A percentile compares a stretch with the other conserved stretches of the same genome.
phyloP scores from a whole-genome alignment of 352 stramenopile species.

The Pythium utonaiense region DNA sequence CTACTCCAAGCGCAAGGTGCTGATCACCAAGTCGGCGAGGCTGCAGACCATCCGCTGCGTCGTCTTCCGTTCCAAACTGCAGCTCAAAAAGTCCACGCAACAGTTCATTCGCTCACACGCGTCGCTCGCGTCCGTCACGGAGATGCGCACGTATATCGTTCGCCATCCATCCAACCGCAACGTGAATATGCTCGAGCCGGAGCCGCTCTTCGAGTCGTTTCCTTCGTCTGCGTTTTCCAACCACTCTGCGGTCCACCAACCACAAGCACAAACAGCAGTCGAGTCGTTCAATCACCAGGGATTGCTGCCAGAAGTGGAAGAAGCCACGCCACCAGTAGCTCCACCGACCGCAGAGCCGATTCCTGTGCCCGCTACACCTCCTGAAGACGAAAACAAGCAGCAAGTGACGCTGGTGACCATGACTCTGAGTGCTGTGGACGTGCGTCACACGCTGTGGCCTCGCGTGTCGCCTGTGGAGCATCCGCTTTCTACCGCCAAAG shows the following conservation, averaged over 20 bases:
- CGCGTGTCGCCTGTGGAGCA: background rate
- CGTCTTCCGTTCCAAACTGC: slow-evolving; percentile 28
- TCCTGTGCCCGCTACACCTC: background rate
- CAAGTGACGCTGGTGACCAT: slow-evolving; percentile 34
- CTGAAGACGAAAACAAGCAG: slow-evolving; percentile 8
- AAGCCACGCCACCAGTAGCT: no score
- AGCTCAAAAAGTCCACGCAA: slow-evolving; percentile 11
- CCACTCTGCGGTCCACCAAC: no score
- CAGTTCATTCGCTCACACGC: background rate
- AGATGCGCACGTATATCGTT: background rate
- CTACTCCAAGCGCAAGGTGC: slow-evolving; percentile 32
- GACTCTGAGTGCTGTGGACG: background rate
- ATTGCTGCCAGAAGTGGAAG: background rate
- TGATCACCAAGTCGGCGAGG: slow-evolving; percentile 21
- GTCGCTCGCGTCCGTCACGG: background rate
- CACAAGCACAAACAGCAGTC: background rate
- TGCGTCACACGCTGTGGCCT: background rate
- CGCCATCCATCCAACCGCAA: background rate
- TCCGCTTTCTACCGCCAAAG: background rate
- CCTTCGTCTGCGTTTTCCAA: background rate
- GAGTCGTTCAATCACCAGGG: background rate
- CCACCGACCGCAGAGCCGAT: background rate
- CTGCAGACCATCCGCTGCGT: slow-evolving; percentile 34
- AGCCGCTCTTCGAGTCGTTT: background rate
- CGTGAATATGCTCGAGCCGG: background rate